Conservation (phyloP, 2,329 filamentous ascomycete species). For the Emergomyces africanus region DNA sequence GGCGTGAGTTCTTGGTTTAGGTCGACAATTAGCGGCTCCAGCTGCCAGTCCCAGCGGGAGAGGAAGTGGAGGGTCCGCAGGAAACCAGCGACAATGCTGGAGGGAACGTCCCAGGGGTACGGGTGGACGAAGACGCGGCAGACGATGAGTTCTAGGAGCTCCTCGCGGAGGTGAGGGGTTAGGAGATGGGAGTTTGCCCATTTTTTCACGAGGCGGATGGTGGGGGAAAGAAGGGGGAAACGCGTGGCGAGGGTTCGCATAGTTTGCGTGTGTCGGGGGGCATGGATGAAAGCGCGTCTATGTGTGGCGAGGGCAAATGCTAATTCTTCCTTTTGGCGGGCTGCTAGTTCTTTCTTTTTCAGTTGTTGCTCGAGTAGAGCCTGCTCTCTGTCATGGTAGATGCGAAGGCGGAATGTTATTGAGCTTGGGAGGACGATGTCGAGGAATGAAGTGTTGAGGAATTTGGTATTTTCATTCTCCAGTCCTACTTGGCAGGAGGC, state of each 20-base stretch:
- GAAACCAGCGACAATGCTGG: constrained; percentile 67
- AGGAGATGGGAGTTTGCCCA: constrained; percentile 86
- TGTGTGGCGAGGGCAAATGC: constrained; percentile 57
- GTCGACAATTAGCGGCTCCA: constrained; percentile 70
- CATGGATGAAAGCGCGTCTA: constrained; percentile 57
- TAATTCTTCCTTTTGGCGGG: constrained; percentile 53
- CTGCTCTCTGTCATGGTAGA: constrained; percentile 80
- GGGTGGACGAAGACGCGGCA: constrained; percentile 67
- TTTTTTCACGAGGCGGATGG: constrained; percentile 72
- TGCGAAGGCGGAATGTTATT: constrained; percentile 67
- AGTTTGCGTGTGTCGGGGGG: constrained; percentile 69
- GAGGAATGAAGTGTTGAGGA: constrained; percentile 68
- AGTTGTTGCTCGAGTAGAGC: constrained; percentile 65
- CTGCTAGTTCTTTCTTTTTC: constrained; percentile 58
- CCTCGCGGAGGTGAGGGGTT: constrained; percentile 58
- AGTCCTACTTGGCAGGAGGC: constrained; percentile 62
- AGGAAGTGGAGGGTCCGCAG: constrained; percentile 68
- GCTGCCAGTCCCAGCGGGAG: constrained; percentile 82
- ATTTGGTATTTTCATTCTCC: constrained; percentile 57
- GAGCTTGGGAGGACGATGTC: constrained; percentile 65
- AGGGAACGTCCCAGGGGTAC: constrained; percentile 66
- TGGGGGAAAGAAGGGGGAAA: constrained; percentile 64
- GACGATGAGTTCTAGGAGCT: constrained; percentile 74
- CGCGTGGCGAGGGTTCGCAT: constrained; percentile 69
- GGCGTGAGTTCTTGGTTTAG: constrained; percentile 49